A percentile compares a stretch with the other conserved stretches of the same genome.
These are phyloP conservation scores for Periconia sp. DNA, from an alignment of 2,329 filamentous ascomycete species.

Conservation along the genomic window DNA sequence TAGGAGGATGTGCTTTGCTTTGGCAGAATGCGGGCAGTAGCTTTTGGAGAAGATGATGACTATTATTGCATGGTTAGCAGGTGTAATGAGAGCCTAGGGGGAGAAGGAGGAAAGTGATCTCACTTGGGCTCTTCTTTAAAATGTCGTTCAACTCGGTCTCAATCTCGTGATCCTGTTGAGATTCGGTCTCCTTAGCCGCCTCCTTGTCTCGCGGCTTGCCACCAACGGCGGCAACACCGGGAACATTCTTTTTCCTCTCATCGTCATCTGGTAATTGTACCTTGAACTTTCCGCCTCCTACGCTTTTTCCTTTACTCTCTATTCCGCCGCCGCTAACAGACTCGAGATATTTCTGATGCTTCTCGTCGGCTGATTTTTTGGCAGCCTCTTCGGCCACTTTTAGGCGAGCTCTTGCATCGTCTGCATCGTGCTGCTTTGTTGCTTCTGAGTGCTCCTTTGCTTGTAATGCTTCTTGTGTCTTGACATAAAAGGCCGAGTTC, in stretches of 20 bases:
- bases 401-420: slow-evolving; percentile 62
- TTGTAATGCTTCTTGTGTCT: slow-evolving; percentile 57
- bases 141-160: slow-evolving; percentile 75
- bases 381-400: slow-evolving; percentile 69
- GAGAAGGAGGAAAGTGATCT: slow-evolving; percentile 1
- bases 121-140: slow-evolving; percentile 82
- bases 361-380: slow-evolving; percentile 69
- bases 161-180: slow-evolving; percentile 63
- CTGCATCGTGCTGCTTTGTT: slow-evolving; percentile 50
- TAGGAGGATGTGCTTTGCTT: slow-evolving; percentile 82
- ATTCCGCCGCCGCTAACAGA: slow-evolving; percentile 35
- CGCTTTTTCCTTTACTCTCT: slow-evolving; percentile 48
- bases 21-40: slow-evolving; percentile 84
- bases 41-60: slow-evolving; percentile 96
- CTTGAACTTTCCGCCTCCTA: neutral
- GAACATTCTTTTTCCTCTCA: slow-evolving; percentile 35
- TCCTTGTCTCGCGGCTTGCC: slow-evolving; percentile 46
- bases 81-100: neutral
- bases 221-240: slow-evolving; percentile 49
- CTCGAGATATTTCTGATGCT: slow-evolving; percentile 54
- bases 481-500: slow-evolving; percentile 59
- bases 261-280: slow-evolving; percentile 28
- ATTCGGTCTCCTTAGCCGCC: slow-evolving; percentile 52
- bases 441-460: slow-evolving; percentile 40
- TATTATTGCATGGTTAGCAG: slow-evolving; percentile 39